Conservation (phyloP, 2,329 filamentous ascomycete genomes). For the Ampelomyces quisqualis region DNA sequence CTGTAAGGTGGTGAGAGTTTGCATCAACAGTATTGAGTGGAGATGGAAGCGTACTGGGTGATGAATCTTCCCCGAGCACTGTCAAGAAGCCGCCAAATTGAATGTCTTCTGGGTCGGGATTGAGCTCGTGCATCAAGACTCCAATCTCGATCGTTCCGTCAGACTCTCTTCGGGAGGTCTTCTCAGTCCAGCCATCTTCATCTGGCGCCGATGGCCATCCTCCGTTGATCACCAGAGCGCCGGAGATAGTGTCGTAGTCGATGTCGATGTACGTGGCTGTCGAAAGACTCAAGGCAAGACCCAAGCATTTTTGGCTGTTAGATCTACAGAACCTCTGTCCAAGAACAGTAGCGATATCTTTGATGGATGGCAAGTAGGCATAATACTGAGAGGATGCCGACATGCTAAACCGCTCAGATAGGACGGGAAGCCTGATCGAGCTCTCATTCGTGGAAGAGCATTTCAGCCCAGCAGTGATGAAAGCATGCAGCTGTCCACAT, state of each 20-base stretch:
- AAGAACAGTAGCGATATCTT: background rate
- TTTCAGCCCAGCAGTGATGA: constrained; percentile 58
- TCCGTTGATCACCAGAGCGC: constrained; percentile 64
- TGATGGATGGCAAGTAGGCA: constrained; percentile 51
- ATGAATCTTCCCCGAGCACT: constrained; percentile 72
- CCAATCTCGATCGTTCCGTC: constrained; percentile 74
- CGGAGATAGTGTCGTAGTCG: constrained; percentile 70
- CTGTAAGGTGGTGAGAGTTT: constrained; percentile 42
- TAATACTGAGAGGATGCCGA: constrained; percentile 70
- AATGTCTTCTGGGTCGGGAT: constrained; percentile 70
- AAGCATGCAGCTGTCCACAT: constrained; percentile 59
- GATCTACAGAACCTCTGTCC: background rate
- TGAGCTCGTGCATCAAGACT: constrained; percentile 66
- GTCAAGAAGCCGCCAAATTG: constrained; percentile 76
- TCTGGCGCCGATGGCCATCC: constrained; percentile 55
- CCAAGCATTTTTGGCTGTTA: constrained; percentile 53
- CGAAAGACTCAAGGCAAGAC: constrained; percentile 50
- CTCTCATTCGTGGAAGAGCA: constrained; percentile 58
- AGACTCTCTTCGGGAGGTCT: constrained; percentile 33
- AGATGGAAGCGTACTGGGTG: constrained; percentile 54
- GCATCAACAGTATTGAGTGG: background rate
- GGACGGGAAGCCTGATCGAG: constrained; percentile 61
- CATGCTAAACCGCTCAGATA: constrained; percentile 62
- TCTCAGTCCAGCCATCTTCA: constrained; percentile 50
- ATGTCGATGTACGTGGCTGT: constrained; percentile 70